These are phyloP conservation scores for Phlegmacium glaucopus DNA, from an alignment of 768 basidiomycete genomes.

Conservation along the genomic window DNA sequence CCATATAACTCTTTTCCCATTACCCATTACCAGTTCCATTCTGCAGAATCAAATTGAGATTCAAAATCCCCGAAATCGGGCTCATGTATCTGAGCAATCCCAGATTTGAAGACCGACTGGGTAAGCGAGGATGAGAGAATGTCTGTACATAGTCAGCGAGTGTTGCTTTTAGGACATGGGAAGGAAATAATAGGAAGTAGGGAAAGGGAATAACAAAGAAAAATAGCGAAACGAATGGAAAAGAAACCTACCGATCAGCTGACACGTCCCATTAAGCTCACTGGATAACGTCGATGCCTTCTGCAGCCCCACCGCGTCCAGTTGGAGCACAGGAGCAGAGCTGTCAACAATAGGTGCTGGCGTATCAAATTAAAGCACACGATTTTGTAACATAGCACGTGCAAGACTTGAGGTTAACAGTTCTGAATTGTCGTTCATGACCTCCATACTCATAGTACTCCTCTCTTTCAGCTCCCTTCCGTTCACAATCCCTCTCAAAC, in stretches of 20 bases:
- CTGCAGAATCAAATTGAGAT: conserved; percentile 29
- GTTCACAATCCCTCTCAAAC: conserved; percentile 23
- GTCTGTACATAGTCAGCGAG: no score
- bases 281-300: conserved; percentile 28
- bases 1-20: background rate
- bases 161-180: no score
- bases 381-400: background rate
- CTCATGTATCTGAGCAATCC: conserved; percentile 56
- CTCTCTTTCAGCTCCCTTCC: conserved; percentile 8
- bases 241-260: conserved; percentile 11
- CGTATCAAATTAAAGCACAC: no score
- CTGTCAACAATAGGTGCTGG: no score
- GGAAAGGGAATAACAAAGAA: no score
- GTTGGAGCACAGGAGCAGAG: no score
- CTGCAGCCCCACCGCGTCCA: background rate
- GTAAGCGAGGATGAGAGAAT: conserved; percentile 54
- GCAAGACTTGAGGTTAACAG: background rate
- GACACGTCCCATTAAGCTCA: conserved; percentile 46
- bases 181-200: no score
- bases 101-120: conserved; percentile 50
- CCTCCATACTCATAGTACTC: conserved; percentile 13
- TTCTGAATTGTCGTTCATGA: background rate
- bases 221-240: background rate
- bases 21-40: conserved; percentile 8
- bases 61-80: conserved; percentile 44